These are phyloP conservation scores for Xylaria intraflava DNA, from an alignment of 495 filamentous ascomycete genomes.

Conservation along the genomic window DNA sequence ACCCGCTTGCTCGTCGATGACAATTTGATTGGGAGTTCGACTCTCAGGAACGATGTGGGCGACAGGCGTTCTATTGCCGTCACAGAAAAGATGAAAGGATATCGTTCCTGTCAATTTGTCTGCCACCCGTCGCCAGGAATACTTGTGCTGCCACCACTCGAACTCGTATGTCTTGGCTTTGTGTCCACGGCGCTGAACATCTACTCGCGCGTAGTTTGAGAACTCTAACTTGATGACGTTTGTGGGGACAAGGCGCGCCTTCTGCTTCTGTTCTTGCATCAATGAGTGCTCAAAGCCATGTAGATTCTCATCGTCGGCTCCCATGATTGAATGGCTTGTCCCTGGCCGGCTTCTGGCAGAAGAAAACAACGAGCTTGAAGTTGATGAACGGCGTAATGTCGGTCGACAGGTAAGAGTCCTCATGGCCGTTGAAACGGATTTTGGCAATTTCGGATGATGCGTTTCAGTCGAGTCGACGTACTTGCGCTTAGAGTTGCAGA, in stretches of 20 bases:
- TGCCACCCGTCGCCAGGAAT: conserved; percentile 73
- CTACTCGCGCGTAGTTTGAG: conserved; percentile 93
- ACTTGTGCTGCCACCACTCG: conserved; percentile 83
- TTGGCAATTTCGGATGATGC: conserved; percentile 45
- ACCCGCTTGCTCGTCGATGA: conserved; percentile 70
- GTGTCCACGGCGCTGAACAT: conserved; percentile 64
- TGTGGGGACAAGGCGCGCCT: conserved; percentile 44
- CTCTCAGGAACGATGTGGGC: conserved; percentile 83
- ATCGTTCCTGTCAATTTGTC: conserved; percentile 55
- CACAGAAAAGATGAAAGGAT: conserved; percentile 72
- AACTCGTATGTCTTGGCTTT: conserved; percentile 76
- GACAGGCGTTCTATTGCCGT: conserved; percentile 53
- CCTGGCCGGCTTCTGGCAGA: conserved; percentile 33
- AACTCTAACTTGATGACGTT: conserved; percentile 88
- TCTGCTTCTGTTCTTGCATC: conserved; percentile 29
- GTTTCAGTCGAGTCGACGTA: conserved; percentile 45
- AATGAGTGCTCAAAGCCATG: conserved; percentile 34
- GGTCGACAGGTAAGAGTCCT: conserved; percentile 58
- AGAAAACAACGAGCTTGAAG: conserved; percentile 34
- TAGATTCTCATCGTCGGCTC: conserved; percentile 44
- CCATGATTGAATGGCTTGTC: conserved; percentile 35
- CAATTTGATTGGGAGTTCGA: conserved; percentile 58
- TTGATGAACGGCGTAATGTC: conserved; percentile 44
- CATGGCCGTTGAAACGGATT: conserved; percentile 70
- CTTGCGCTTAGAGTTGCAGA: conserved; percentile 79